Conservation (phyloP, 768 basidiomycete genomes). For the Gymnopilus dilepis region DNA sequence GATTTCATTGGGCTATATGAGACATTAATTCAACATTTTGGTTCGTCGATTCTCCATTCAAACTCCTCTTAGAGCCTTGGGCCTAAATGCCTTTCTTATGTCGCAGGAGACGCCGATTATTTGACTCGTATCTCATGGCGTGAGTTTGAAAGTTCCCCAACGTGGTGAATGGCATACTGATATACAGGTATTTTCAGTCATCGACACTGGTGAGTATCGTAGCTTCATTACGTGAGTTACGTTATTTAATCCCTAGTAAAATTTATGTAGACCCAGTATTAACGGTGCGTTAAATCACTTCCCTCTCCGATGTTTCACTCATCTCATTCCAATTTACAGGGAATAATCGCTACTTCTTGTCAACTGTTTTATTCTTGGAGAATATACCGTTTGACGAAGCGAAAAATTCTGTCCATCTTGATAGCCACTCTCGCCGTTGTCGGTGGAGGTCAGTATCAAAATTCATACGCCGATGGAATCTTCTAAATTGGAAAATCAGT, state of each 20-base stretch:
- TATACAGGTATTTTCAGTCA: background rate
- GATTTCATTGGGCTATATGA: constrained; percentile 49
- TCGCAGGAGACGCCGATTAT: constrained; percentile 1
- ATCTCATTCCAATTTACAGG: constrained; percentile 31
- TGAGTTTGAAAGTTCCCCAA: background rate
- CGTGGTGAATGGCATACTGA: background rate
- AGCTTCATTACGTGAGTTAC: background rate
- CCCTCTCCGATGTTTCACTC: background rate
- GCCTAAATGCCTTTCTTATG: background rate
- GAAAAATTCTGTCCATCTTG: constrained; percentile 16
- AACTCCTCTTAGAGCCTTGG: background rate
- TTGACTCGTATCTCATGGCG: background rate
- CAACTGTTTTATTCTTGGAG: constrained; percentile 52
- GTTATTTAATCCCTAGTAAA: background rate
- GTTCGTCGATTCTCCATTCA: constrained; percentile 31
- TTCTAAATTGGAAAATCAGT: constrained; percentile 15
- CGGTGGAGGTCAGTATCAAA: constrained; percentile 21
- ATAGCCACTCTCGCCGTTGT: constrained; percentile 21
- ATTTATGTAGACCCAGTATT: constrained; percentile 42
- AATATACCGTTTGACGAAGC: constrained; percentile 30
- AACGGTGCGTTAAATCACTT: constrained; percentile 43
- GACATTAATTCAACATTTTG: constrained; percentile 49
- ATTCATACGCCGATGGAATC: background rate
- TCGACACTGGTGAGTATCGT: background rate
- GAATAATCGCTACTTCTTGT: constrained; percentile 44